Evolutionary conservation across 768 basidiomycete genomes (phyloP).

Genomic region (Lactarius akahatsu): DNA sequence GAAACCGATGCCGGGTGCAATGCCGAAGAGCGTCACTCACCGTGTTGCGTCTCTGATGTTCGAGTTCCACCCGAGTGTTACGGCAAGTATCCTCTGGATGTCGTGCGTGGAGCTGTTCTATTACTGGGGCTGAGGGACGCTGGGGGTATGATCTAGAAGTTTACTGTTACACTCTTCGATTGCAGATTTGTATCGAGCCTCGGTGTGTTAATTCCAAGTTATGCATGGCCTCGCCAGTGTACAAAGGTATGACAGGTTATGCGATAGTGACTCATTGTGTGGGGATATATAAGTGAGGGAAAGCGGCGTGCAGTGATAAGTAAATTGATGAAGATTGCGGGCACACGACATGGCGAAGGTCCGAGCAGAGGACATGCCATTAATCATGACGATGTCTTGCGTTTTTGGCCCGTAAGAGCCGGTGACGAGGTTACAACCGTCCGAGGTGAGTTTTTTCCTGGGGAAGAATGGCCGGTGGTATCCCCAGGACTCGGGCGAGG

Average conservation of each 20-base stretch:
- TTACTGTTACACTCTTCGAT: slow-evolving; percentile 8
- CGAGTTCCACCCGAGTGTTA: slow-evolving; percentile 31
- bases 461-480: slow-evolving; percentile 10
- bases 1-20: slow-evolving; percentile 28
- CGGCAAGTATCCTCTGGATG: slow-evolving; percentile 32
- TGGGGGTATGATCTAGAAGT: slow-evolving; percentile 10
- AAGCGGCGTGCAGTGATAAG: slow-evolving; percentile 26
- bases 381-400: slow-evolving; percentile 45
- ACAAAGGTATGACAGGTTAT: slow-evolving; percentile 30
- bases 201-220: slow-evolving; percentile 22
- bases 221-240: slow-evolving; percentile 22
- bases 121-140: slow-evolving; percentile 29
- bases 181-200: slow-evolving; percentile 25
- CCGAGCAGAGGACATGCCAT: not conserved
- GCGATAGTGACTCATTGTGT: slow-evolving; percentile 17
- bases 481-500: not conserved
- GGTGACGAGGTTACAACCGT: slow-evolving; percentile 27
- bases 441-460: slow-evolving; percentile 13
- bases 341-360: slow-evolving; percentile 11
- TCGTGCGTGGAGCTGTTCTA: slow-evolving; percentile 35
- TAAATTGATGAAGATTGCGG: slow-evolving; percentile 28
- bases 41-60: slow-evolving; percentile 10
- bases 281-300: slow-evolving; percentile 13
- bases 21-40: not conserved
- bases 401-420: slow-evolving; percentile 49